These are phyloP conservation scores for Fusarium foetens DNA, from an alignment of 2,329 filamentous ascomycete species.

Conservation along the genomic window DNA sequence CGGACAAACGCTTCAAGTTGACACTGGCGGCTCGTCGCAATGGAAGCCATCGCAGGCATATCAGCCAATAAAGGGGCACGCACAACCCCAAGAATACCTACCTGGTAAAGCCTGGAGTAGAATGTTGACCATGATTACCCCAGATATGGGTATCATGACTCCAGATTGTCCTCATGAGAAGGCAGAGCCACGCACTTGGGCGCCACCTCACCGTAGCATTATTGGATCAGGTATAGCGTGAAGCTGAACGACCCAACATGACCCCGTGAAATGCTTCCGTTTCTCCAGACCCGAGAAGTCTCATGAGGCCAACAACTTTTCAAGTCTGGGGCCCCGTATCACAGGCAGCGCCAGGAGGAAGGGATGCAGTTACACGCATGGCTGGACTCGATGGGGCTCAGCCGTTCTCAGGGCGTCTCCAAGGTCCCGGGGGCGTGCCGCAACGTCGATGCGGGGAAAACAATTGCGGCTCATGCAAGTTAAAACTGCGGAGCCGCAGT, in stretches of 20 bases:
- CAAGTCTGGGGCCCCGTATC: constrained; percentile 42
- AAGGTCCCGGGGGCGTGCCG: constrained; percentile 23
- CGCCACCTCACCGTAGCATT: not conserved
- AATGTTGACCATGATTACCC: constrained; percentile 10
- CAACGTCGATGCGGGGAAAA: constrained; percentile 43
- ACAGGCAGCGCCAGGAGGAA: constrained; percentile 37
- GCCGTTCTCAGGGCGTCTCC: constrained; percentile 25
- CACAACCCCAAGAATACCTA: constrained; percentile 19
- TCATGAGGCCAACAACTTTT: constrained; percentile 26
- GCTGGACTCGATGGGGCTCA: not conserved
- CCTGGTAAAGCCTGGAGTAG: constrained; percentile 11
- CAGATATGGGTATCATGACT: constrained; percentile 21
- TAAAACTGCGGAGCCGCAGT: constrained; percentile 47
- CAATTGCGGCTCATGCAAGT: constrained; percentile 47
- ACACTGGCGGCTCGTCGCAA: constrained; percentile 9
- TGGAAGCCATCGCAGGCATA: constrained; percentile 8
- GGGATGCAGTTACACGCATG: constrained; percentile 27
- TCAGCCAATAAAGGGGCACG: constrained; percentile 14
- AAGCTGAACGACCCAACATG: constrained; percentile 1
- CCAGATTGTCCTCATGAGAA: constrained; percentile 15
- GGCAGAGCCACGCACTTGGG: constrained; percentile 15
- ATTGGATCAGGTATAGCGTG: constrained; percentile 10
- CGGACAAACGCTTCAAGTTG: constrained; percentile 22
- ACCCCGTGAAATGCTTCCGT: constrained; percentile 16
- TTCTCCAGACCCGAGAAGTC: constrained; percentile 21